Percentiles rank a stretch among this genome's conserved stretches.
Evolutionary conservation across 345 rosid genomes (phyloP).

Genomic region (Pistacia vera): DNA sequence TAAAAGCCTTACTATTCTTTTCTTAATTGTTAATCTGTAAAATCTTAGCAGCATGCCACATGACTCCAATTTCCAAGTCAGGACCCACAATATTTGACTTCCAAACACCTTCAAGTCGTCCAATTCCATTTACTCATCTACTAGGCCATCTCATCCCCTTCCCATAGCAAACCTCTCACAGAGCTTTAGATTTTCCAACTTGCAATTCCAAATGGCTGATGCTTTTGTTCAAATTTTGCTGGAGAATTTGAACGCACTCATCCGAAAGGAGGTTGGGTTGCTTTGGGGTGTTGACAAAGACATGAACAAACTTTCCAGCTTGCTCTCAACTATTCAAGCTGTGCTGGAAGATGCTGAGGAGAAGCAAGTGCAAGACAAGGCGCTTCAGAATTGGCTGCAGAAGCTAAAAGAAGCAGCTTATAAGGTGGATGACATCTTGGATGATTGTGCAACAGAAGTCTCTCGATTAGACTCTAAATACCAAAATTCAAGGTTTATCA

Average conservation of each 20-base stretch:
- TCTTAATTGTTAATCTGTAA: not conserved
- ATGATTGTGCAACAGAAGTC: not conserved
- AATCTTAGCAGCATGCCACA: no score
- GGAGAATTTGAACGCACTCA: slow-evolving; percentile 4
- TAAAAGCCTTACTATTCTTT: not conserved
- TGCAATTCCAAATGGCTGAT: not conserved
- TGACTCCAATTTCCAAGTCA: no score
- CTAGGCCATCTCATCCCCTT: no score
- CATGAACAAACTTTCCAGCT: not conserved
- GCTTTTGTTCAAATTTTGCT: not conserved
- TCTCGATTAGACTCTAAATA: not conserved
- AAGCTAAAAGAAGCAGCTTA: slow-evolving; percentile 10
- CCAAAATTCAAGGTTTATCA: not conserved
- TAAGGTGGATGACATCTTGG: slow-evolving; percentile 2
- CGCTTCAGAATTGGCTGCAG: slow-evolving; percentile 9
- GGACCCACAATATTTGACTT: no score
- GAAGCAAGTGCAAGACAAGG: not conserved
- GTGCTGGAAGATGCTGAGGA: slow-evolving; percentile 12
- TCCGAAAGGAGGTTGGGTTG: slow-evolving; percentile 1
- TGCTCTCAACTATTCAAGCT: not conserved
- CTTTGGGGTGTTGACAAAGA: slow-evolving; percentile 10
- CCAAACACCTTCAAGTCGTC: no score
- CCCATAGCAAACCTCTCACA: no score
- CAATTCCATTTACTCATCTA: no score
- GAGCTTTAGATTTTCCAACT: no score